Evolutionary conservation across 164 flowering plant genomes (phyloP).

Genomic region (Hamamelis virginiana): DNA sequence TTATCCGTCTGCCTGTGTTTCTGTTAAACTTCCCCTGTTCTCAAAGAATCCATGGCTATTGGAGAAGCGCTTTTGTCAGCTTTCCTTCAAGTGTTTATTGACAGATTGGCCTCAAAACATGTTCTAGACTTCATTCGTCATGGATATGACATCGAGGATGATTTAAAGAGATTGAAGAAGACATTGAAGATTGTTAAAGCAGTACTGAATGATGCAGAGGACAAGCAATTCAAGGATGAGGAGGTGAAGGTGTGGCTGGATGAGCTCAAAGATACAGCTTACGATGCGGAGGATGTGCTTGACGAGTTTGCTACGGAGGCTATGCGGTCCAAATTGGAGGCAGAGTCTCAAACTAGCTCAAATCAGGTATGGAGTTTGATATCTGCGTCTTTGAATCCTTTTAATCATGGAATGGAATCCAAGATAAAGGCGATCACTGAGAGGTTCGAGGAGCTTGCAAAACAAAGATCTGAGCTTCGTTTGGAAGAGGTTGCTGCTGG

Average conservation of each 20-base stretch:
- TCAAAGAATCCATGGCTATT: neutral
- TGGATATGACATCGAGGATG: neutral
- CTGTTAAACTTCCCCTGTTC: too few relatives aligned
- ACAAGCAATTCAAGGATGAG: slow-evolving; percentile 10
- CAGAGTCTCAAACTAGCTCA: too few relatives aligned
- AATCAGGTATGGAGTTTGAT: too few relatives aligned
- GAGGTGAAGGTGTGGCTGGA: slow-evolving; percentile 16
- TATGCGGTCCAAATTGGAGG: neutral
- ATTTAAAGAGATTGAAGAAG: slow-evolving; percentile 3
- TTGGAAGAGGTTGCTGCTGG: neutral
- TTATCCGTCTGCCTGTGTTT: too few relatives aligned
- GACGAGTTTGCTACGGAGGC: slow-evolving; percentile 20
- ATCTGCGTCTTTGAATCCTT: neutral
- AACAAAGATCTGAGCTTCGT: slow-evolving; percentile 6
- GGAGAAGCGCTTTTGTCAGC: slow-evolving; percentile 17
- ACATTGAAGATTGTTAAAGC: neutral
- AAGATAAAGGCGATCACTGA: slow-evolving; percentile 7
- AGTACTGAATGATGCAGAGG: slow-evolving; percentile 24
- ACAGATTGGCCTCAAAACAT: slow-evolving; percentile 18
- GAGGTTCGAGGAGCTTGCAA: slow-evolving; percentile 6
- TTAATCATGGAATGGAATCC: neutral
- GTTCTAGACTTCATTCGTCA: slow-evolving; percentile 11
- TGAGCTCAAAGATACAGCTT: slow-evolving; percentile 17
- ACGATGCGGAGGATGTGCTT: slow-evolving; percentile 25
- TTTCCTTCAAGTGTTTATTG: slow-evolving; percentile 12